Percentiles rank a stretch among this genome's conserved stretches.
Conservation (phyloP, 23 red algal species). For the Gracilaria domingensis region DNA sequence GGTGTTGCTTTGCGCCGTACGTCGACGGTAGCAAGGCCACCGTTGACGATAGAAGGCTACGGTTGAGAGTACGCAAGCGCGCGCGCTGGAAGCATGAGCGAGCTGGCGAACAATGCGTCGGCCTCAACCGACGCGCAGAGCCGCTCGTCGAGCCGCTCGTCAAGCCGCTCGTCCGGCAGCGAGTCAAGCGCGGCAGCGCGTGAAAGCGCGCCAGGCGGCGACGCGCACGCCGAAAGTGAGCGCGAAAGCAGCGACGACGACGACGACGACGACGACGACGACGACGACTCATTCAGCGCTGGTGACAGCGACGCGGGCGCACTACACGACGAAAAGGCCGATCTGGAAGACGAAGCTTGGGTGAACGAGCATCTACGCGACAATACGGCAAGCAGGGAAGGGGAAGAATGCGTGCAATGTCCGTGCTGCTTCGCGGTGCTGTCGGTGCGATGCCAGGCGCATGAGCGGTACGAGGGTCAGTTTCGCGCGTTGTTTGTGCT, state of each 20-base stretch:
- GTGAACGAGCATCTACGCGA: slow-evolving; percentile 56
- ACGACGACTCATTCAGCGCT: no score
- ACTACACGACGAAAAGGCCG: slow-evolving; percentile 77
- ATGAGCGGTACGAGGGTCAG: slow-evolving; percentile 73
- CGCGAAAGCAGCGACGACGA: not conserved
- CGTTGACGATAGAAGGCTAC: no score
- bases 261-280: slow-evolving; percentile 21
- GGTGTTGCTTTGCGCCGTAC: no score
- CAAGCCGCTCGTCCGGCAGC: not conserved
- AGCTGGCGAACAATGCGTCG: not conserved
- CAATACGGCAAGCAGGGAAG: not conserved
- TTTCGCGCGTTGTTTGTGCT: slow-evolving; percentile 80
- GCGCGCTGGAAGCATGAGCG: not conserved
- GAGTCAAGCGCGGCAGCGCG: not conserved
- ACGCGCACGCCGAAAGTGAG: not conserved
- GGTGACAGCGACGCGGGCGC: no score
- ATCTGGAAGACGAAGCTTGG: slow-evolving; percentile 83
- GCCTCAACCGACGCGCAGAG: not conserved
- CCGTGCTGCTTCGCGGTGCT: slow-evolving; percentile 84
- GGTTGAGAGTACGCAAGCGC: no score
- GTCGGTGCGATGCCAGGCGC: slow-evolving; percentile 62
- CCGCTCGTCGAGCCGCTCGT: not conserved
- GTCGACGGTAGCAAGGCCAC: no score
- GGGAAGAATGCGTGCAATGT: slow-evolving; percentile 44
- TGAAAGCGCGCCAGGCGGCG: not conserved